phyloP scores from a whole-genome alignment of 75 land plant species.

The Isoetes taiwanensis region DNA sequence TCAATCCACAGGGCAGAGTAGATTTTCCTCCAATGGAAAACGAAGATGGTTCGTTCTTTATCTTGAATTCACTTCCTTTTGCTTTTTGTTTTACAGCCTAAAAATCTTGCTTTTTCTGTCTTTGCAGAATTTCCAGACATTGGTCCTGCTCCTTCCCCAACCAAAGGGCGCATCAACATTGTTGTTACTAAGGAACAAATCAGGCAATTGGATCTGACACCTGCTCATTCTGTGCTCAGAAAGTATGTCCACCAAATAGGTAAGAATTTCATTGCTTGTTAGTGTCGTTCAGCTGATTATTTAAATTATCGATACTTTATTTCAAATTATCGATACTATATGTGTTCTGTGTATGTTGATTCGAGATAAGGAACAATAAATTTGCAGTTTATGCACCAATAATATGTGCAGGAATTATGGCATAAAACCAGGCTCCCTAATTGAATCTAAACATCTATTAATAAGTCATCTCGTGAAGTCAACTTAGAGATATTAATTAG shows the following conservation, averaged over 20 bases:
- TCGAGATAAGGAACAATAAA: not conserved
- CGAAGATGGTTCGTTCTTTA: slow-evolving; percentile 6
- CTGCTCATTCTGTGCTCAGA: slow-evolving; percentile 38
- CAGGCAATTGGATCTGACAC: slow-evolving; percentile 45
- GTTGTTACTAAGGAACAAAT: slow-evolving; percentile 47
- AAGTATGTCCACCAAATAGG: slow-evolving; percentile 28
- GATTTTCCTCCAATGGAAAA: slow-evolving; percentile 11
- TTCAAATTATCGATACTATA: too few species aligned
- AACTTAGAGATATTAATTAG: too few species aligned
- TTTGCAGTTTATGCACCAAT: too few species aligned
- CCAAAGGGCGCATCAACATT: slow-evolving; percentile 58
- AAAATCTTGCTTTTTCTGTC: not conserved
- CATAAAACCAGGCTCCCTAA: too few species aligned
- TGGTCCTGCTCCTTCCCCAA: slow-evolving; percentile 61
- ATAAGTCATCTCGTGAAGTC: too few species aligned
- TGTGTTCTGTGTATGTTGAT: too few species aligned
- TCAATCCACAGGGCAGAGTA: slow-evolving; percentile 2
- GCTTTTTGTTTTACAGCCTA: not conserved
- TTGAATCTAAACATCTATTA: too few species aligned
- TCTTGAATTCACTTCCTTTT: not conserved
- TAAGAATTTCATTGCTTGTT: not conserved
- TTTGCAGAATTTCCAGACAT: slow-evolving; percentile 29
- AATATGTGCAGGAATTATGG: too few species aligned
- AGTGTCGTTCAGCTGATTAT: not conserved
- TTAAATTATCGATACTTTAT: not conserved